Base-by-base conservation (phyloP, 2,329 filamentous ascomycete genomes). In the Paradendryphiella salina region DNA sequence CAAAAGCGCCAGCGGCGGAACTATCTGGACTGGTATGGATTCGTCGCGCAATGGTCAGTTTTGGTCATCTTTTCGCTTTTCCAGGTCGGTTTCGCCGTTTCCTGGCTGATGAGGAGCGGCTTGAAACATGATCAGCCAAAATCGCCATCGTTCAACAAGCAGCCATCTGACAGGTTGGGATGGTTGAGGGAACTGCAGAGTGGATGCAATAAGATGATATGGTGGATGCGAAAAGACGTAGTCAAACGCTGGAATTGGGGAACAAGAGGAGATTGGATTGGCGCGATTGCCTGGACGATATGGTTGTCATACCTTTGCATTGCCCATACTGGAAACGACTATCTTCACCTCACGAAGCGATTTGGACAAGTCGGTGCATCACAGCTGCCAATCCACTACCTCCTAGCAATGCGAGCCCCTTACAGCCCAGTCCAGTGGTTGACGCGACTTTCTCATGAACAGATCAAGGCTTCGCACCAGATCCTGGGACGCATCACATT, bases 291-390 rank as follows among this genome's bases (percentile, higher is more conserved):
- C 0, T 85, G 82, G 82, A 73, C 77, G 5, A 48, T 64, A 3
- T 85, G 81, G 81, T 64, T 85, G 41, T 46, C 82, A 14, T 64
- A 75, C 29, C 72, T 85, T 20, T 79, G 73, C 23, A 66, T 80
- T 13, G 74, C 75, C 57, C 73, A 78, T 31, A 83, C 81, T 29
- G 79, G 79, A 8, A 75, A 82, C 64, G 83, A 86, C 66, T 86
- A 85, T 49, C 74, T 85, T 23, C 84, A 86, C 65, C 71, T 86
- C 18, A 85, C 84, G 18, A 85, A 85, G 70, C 79, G 83, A 4
- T 76, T 86, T 45, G 83, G 80, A 14, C 81, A 82, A 38, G 76
- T 85, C 41, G 82, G 75, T 17, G 76, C 82, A 5, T 85, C 83
- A 7, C 84, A 86, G 59, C 65, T 74, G 1, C 84, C 84, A 1